Base-by-base conservation (phyloP, 306 rosid genomes). In the Prosopis cineraria region DNA sequence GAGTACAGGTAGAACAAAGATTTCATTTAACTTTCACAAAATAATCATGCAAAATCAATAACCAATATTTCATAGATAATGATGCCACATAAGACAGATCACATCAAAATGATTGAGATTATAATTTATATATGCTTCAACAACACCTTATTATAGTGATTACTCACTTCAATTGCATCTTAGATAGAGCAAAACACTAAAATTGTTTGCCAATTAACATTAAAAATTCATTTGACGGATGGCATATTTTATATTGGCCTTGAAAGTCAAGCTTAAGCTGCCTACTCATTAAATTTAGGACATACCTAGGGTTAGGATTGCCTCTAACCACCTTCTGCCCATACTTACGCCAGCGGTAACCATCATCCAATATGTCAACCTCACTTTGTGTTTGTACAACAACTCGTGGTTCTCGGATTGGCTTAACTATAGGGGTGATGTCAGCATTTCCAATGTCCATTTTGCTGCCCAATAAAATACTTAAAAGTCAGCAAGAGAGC, bases 281-380 rank as follows among this genome's bases (percentile, higher is more conserved):
- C 81, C 41, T 34, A 75, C 73, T 71, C 63, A 75, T 68, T 41
- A 68, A 66, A 40, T 10, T n/a, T 56, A 77, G 70, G 68, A 67
- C 73, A 66, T 89, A 95, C 99, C 98, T 93, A 39, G 99, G 99
- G 80, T 95, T 95, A 69, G 99, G 99, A 85, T 95, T 95, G 75
- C 98, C 99, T 83, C 99, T 89, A 76, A 95, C 99, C 78, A 95
- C 98, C 82, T 95, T 95, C 85, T 95, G 99, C 55, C 99, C 99
- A 79, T 95, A 95, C 86, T 95, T 95, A 65, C 99, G 96, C 99
- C 99, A 95, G 85, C 99, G 99, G 82, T 95, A 95, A 68, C 99
- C 99, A 78, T 95, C 99, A 84, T 95, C 99, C 86, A 95, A 87
- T 80, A 95, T 95, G 80, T 95, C 99, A 68, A 95, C 97, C 91